A percentile compares a stretch with the other conserved stretches of the same genome.
Conservation (phyloP, 441 rosid species). For the Croton setiger region DNA sequence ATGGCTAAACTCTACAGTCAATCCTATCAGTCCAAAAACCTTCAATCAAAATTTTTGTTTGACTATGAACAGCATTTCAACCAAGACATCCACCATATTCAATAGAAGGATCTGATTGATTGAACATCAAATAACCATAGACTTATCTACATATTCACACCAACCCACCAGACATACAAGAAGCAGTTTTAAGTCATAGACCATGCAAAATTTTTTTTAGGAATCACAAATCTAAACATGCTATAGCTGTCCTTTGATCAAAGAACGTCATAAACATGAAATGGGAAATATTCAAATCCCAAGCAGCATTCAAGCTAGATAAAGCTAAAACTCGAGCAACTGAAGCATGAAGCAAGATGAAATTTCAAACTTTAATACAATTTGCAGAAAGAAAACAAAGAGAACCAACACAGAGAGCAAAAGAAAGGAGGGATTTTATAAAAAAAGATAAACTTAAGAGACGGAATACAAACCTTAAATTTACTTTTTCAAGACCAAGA, state of each 20-base stretch:
- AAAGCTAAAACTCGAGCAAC: constrained; percentile 3
- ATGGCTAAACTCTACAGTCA: not conserved
- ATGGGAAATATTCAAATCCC: not conserved
- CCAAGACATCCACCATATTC: not conserved
- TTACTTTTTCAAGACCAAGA: constrained; percentile 86
- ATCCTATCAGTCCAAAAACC: not conserved
- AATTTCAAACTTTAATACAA: not conserved
- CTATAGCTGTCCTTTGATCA: not conserved
- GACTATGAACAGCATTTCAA: not conserved
- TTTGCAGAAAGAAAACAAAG: not conserved
- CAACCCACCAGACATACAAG: not conserved
- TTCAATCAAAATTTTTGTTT: not conserved
- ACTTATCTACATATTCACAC: not conserved
- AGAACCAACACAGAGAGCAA: not conserved
- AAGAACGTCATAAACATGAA: constrained; percentile 2
- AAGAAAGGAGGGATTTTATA: not conserved
- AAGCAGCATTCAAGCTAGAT: not conserved
- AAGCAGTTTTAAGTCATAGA: constrained; percentile 1
- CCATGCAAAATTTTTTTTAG: not conserved
- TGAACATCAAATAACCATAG: not conserved
- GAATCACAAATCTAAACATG: not conserved
- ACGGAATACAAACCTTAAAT: constrained; percentile 59
- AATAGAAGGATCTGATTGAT: not conserved
- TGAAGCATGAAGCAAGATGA: constrained; percentile 1
- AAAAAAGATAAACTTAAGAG: not conserved